These are phyloP conservation scores for Backusella liffmaniae DNA, from an alignment of 192 early-diverging fungal genomes.

Conservation along the genomic window DNA sequence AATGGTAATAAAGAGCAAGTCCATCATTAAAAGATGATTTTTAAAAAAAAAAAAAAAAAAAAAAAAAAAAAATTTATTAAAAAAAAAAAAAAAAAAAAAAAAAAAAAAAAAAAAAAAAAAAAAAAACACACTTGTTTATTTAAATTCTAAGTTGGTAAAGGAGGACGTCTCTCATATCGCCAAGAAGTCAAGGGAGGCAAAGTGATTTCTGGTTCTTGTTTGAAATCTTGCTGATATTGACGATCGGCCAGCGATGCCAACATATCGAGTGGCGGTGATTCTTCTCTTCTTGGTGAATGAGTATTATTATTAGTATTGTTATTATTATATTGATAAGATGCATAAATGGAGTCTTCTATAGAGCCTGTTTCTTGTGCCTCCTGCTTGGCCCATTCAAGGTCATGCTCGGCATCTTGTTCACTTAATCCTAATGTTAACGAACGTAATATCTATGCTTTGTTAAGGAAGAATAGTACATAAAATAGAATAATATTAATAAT, in stretches of 20 bases:
- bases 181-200: conserved; percentile 7
- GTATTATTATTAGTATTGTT: not conserved
- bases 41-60: too few relatives aligned
- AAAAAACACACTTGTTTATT: not conserved
- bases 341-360: conserved; percentile 4
- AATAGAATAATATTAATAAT: not conserved
- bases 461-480: not conserved
- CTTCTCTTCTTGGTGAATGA: conserved; percentile 5
- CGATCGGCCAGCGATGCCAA: conserved; percentile 29
- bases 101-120: too few relatives aligned
- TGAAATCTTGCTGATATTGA: conserved; percentile 12
- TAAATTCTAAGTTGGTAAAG: not conserved
- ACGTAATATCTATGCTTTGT: conserved; percentile 27
- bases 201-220: not conserved
- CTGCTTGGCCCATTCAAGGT: conserved; percentile 22
- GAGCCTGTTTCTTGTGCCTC: not conserved
- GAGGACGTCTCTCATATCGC: conserved; percentile 8
- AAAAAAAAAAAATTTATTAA: too few relatives aligned
- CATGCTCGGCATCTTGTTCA: conserved; percentile 25
- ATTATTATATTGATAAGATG: not conserved
- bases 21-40: too few relatives aligned
- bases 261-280: conserved; percentile 21
- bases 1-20: too few relatives aligned
- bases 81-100: too few relatives aligned
- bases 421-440: conserved; percentile 34